These are phyloP conservation scores for Zygosaccharomyces sapae DNA, from an alignment of 1,139 yeast species.

Conservation along the genomic window DNA sequence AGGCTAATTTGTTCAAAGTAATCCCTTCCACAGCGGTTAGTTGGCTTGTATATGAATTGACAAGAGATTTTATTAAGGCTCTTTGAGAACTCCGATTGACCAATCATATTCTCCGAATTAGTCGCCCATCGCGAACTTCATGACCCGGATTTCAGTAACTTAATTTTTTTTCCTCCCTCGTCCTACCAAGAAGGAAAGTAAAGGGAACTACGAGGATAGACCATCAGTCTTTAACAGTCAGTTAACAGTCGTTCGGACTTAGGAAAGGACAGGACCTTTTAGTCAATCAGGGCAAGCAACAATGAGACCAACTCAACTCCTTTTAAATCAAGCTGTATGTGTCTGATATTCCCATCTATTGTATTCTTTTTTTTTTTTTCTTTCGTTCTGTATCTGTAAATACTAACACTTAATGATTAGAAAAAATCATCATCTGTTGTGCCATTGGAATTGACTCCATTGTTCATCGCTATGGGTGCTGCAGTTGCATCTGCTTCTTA, in stretches of 20 bases:
- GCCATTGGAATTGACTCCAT: slow-evolving; percentile 78
- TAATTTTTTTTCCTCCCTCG: background rate
- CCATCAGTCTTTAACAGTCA: background rate
- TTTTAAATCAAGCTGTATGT: slow-evolving; percentile 43
- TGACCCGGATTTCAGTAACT: background rate
- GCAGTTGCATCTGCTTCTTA: slow-evolving; percentile 62
- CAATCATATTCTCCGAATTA: slow-evolving; percentile 3
- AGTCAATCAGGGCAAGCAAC: background rate
- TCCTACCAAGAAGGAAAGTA: background rate
- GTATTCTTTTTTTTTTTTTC: background rate
- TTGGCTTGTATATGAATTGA: slow-evolving; percentile 79
- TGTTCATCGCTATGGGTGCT: slow-evolving; percentile 57
- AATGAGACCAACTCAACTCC: slow-evolving; percentile 40
- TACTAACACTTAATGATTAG: slow-evolving; percentile 27
- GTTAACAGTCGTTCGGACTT: background rate
- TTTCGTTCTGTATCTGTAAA: background rate
- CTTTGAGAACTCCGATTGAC: background rate
- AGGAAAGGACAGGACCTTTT: background rate
- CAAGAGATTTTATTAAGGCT: slow-evolving; percentile 32
- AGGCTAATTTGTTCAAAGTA: slow-evolving; percentile 84
- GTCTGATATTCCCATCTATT: background rate
- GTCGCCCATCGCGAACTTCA: background rate
- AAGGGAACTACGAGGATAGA: background rate
- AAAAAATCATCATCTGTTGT: slow-evolving; percentile 37
- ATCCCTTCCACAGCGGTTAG: slow-evolving; percentile 95